Evolutionary conservation across 2,329 filamentous ascomycete species (phyloP), one percentile per base, ranked within the genome.

Genomic region (Graphiopsis chlorocephala): DNA sequence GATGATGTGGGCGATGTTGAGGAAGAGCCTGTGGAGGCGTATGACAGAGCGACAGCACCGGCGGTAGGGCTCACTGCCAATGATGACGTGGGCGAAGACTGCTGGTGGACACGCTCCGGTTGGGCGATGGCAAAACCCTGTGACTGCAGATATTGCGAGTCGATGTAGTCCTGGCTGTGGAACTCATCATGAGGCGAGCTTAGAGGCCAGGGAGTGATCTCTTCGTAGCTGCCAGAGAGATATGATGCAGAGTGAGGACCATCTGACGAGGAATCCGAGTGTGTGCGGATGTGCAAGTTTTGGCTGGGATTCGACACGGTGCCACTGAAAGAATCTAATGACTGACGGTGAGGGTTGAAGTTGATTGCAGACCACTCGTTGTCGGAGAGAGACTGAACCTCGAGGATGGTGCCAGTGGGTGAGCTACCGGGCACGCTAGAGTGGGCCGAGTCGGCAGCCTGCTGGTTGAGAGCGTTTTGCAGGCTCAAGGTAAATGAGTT

Each of bases 241-340:
- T 78, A 77, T 11, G 59, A 61, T 76, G 82, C 90, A 75, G 74
- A 89, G 81, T 78, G 77, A 23, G 76, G 86, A 78, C 71, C 80
- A 67, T 85, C 84, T 4, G 88, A 86, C 1, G 91, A 95, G 2
- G 92, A 95, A 72, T 96, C 92, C 4, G 93, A 97, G 72, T 90
- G 88, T 63, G 90, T 93, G 70, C 93, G 87, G 73, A 96, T 85
- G 80, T 97, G 94, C 60, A 98, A 82, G 0, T 93, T 96, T 79
- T 97, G 91, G 67, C 90, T 88, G 1, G 94, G 94, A 78, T 97
- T 97, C 83, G 96, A 96, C 73, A 97, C 93, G 69, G 91, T 88
- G 60, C 72, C 72, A 45, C 66, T 64, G 64, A 74, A 87, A 35
- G 86, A 84, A 70, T 94, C 90, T 70, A 90, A 88, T 42, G 88